Conservation (phyloP, 305 asterid species). For the Fraxinus platypoda region DNA sequence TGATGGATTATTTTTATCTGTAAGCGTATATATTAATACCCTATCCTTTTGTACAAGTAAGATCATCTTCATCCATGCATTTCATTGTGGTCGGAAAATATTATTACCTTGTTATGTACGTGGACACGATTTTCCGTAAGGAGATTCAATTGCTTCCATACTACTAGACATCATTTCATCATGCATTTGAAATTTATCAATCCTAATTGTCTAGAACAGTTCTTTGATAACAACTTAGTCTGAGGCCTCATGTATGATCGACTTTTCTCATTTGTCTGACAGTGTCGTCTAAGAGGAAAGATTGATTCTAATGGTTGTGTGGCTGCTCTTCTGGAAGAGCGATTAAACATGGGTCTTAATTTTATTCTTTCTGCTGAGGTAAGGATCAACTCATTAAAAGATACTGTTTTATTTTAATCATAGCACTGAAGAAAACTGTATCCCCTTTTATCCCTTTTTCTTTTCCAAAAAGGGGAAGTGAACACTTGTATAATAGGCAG, state of each 20-base stretch:
- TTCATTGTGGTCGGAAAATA: neutral
- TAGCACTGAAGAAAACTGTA: neutral
- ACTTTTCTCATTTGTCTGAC: conserved; percentile 22
- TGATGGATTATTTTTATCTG: neutral
- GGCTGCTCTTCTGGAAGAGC: conserved; percentile 78
- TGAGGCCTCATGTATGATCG: neutral
- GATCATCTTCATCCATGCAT: neutral
- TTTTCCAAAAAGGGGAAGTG: neutral
- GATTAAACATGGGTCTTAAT: conserved; percentile 8
- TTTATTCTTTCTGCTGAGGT: conserved; percentile 90
- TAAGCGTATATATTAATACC: neutral
- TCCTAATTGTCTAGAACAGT: neutral
- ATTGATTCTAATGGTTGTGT: conserved; percentile 85
- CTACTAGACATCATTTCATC: neutral
- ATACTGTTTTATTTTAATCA: neutral
- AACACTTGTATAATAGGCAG: neutral
- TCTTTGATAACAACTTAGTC: neutral
- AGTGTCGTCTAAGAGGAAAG: conserved; percentile 96
- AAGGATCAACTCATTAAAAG: conserved; percentile 15
- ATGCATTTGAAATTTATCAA: neutral
- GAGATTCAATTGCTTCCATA: neutral
- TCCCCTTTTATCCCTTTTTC: neutral
- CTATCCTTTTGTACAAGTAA: neutral
- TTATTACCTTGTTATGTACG: neutral
- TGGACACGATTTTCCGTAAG: neutral